phyloP scores from a whole-genome alignment of 352 stramenopile genomes.

The Phytophthora sp. region DNA sequence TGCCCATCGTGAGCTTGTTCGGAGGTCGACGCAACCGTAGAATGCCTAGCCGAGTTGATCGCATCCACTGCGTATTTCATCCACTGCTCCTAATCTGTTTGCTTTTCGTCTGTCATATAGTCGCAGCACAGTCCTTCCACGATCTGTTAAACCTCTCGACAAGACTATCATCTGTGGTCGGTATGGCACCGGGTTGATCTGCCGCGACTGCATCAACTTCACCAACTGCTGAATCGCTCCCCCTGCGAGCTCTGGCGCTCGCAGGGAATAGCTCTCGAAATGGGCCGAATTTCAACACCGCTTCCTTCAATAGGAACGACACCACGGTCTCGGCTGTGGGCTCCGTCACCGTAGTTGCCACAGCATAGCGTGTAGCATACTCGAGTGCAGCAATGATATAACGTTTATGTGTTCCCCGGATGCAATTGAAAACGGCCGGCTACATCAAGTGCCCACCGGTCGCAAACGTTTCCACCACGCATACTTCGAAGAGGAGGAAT shows the following conservation, averaged over 20 bases:
- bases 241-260: background rate
- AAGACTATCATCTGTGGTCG: background rate
- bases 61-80: background rate
- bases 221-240: background rate
- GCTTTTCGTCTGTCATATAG: background rate
- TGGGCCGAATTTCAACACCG: background rate
- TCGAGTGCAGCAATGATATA: background rate
- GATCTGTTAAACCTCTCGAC: background rate
- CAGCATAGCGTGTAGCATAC: background rate
- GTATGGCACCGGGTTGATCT: background rate
- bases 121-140: background rate
- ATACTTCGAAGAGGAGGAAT: too few species aligned
- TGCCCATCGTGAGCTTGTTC: too few species aligned
- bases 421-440: too few species aligned
- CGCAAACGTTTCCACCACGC: too few species aligned
- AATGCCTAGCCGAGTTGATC: background rate
- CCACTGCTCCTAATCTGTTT: background rate
- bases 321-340: background rate
- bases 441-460: too few species aligned
- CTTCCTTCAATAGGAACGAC: background rate
- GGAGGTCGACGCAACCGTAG: background rate
- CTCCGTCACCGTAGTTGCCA: background rate
- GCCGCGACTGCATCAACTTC: background rate
- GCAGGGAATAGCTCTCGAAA: background rate
- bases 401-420: too few species aligned